These are phyloP conservation scores for Primulina huaijiensis DNA, from an alignment of 257 asterid genomes.

Conservation along the genomic window DNA sequence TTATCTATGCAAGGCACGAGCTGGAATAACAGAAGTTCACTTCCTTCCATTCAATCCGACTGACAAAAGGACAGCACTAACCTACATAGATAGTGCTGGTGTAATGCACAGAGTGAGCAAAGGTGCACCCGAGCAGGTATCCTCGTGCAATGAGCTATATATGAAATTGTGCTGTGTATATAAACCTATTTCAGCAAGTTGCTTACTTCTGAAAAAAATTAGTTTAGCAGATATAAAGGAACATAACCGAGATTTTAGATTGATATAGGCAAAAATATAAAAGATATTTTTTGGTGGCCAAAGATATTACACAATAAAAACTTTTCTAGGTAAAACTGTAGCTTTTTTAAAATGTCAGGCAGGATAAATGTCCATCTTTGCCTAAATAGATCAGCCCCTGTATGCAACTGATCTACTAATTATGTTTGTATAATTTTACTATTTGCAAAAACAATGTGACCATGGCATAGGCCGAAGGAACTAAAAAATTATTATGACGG, in stretches of 20 bases:
- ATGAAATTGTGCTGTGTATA: background rate
- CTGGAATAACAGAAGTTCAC: slow-evolving; percentile 66
- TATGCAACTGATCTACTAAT: too few species aligned
- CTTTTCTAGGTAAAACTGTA: background rate
- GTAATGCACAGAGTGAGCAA: slow-evolving; percentile 76
- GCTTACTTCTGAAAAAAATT: background rate
- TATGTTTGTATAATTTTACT: background rate
- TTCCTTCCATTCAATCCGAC: slow-evolving; percentile 78
- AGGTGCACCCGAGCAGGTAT: slow-evolving; percentile 79
- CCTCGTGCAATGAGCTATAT: background rate
- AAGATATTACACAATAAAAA: too few species aligned
- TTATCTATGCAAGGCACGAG: slow-evolving; percentile 43
- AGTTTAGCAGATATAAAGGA: too few species aligned
- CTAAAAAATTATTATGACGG: background rate
- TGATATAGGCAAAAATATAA: background rate
- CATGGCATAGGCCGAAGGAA: background rate
- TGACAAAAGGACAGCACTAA: slow-evolving; percentile 67
- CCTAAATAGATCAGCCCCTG: too few species aligned
- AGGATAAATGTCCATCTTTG: background rate
- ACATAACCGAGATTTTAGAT: background rate
- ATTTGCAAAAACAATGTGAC: background rate
- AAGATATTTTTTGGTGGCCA: background rate
- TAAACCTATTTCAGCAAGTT: too few species aligned
- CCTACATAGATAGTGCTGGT: slow-evolving; percentile 47
- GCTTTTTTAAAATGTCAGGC: background rate